Conservation (phyloP, 257 asterid species). For the Thymus quinquecostatus region DNA sequence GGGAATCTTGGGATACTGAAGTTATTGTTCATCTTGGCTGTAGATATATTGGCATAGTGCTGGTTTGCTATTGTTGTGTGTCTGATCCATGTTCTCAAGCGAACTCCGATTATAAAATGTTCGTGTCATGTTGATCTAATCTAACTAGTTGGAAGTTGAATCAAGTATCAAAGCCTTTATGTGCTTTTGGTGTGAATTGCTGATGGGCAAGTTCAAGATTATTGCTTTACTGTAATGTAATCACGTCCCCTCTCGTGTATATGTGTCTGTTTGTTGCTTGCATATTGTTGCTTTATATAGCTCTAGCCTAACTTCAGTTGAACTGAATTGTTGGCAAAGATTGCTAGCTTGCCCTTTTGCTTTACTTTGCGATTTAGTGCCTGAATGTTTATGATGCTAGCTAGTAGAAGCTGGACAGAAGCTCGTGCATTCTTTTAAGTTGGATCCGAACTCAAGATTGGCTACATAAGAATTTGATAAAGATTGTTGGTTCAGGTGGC, state of each 20-base stretch:
- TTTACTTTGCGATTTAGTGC: not conserved
- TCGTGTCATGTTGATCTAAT: conserved; percentile 21
- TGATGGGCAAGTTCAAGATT: conserved; percentile 5
- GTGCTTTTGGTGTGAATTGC: conserved; percentile 20
- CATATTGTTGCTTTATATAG: not conserved
- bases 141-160: conserved; percentile 14
- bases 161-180: conserved; percentile 10
- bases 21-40: conserved; percentile 1
- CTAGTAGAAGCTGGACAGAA: not conserved
- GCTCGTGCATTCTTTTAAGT: not conserved
- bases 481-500: not conserved
- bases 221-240: not conserved
- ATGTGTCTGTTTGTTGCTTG: not conserved
- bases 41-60: not conserved
- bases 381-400: not conserved
- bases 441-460: too few species aligned
- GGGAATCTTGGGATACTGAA: not conserved
- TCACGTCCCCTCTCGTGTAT: not conserved
- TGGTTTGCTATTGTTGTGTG: conserved; percentile 19
- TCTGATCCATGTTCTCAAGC: conserved; percentile 27
- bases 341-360: not conserved
- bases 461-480: not conserved
- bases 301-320: conserved; percentile 11
- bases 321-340: conserved; percentile 17
- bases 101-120: not conserved